Base-by-base conservation (phyloP, 2,329 filamentous ascomycete genomes). In the Dothiorella sarmentorum region DNA sequence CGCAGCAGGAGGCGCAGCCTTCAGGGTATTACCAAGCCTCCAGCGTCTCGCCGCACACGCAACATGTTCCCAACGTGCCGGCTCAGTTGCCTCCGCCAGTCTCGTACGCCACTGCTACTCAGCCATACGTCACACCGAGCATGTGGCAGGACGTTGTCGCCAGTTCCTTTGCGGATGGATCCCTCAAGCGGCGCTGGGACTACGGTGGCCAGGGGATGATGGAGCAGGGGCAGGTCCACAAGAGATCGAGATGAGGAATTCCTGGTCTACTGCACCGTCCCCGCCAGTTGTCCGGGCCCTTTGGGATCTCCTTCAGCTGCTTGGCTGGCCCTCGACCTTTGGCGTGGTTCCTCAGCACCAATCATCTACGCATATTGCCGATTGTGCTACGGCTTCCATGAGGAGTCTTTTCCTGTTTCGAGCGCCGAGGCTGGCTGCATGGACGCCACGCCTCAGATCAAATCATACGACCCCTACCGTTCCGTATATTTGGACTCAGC, bases 91-190 rank as follows among this genome's bases (percentile, higher is more conserved):
- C 70, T 33, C 64, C 70, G 10, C 64, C 71, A n/a, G 68, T 71
- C 13, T 68, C 64, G 11, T 74, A 73, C 59, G 61, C 69, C 35
- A 64, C 67, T 37, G 47, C 58, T 43, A 60, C 68, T 5, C 64
- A 68, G 24, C 64, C 69, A 4, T 76, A 73, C 53, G 77, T 80
- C 27, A 78, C 77, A n/a, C 77, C 77, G 4, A 73, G 74, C 35
- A 79, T 79, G 77, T 80, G 77, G 77, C 77, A 80, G 65, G 76
- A 79, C 58, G 77, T 76, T 2, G 78, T 80, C 52, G 72, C 73
- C 18, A 74, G 69, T 44, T 73, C 72, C 4, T 71, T 75, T 59
- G 66, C 69, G 10, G 71, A 73, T 42, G 73, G 74, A 1, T 51
- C 44, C 18, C 64, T 75, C 29, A 80, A 80, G 67, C 70, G 77